Conservation (phyloP, 768 basidiomycete genomes). For the Grammothele lineata region DNA sequence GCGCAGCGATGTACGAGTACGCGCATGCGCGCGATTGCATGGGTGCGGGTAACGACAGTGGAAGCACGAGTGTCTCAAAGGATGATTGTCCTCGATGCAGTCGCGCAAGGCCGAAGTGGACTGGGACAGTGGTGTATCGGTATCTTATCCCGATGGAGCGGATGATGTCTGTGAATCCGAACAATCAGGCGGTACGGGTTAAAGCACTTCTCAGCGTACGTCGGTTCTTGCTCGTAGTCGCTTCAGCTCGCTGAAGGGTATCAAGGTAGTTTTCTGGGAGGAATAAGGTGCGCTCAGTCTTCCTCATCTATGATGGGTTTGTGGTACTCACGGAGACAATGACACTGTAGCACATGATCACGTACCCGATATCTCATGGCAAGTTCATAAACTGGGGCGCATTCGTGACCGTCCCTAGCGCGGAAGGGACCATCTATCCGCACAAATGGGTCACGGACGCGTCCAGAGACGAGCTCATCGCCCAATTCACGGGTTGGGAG, state of each 20-base stretch:
- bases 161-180: slow-evolving; percentile 17
- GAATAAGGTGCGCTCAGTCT: slow-evolving; percentile 10
- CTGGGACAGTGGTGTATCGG: slow-evolving; percentile 24
- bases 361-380: slow-evolving; percentile 24
- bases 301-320: not conserved
- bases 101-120: slow-evolving; percentile 22
- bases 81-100: slow-evolving; percentile 10
- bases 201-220: slow-evolving; percentile 9
- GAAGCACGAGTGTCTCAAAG: not conserved
- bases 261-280: slow-evolving; percentile 21
- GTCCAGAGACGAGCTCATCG: slow-evolving; percentile 16
- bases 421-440: slow-evolving; percentile 19
- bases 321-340: not conserved
- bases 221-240: not conserved
- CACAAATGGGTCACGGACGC: slow-evolving; percentile 23
- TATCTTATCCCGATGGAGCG: slow-evolving; percentile 21
- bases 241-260: too few species aligned
- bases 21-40: slow-evolving; percentile 11
- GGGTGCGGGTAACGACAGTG: too few species aligned
- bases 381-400: slow-evolving; percentile 22
- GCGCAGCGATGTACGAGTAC: slow-evolving; percentile 18
- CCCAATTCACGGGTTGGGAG: slow-evolving; percentile 22
- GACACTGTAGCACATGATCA: slow-evolving; percentile 27
- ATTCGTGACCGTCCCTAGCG: slow-evolving; percentile 18
- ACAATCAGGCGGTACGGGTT: slow-evolving; percentile 9